Conservation (phyloP, 257 asterid genomes). For the Jasminum sambac region DNA sequence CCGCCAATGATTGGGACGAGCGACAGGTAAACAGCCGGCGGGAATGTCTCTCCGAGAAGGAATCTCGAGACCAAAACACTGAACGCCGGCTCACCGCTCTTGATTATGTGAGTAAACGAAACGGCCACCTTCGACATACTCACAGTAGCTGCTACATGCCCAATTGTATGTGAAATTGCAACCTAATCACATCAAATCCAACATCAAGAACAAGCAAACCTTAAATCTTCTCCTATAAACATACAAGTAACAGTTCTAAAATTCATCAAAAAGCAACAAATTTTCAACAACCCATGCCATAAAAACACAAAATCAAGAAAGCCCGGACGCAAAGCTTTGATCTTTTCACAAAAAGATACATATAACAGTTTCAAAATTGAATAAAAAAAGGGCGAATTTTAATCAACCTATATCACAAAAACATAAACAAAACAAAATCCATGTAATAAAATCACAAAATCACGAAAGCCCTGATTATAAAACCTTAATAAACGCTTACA, state of each 20-base stretch:
- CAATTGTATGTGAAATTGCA: conserved; percentile 96
- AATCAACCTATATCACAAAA: conserved; percentile 23
- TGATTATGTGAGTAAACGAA: conserved; percentile 93
- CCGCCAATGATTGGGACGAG: conserved; percentile 92
- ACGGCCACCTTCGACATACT: conserved; percentile 99
- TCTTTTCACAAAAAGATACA: too few relatives aligned
- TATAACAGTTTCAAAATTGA: neutral
- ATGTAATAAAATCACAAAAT: neutral
- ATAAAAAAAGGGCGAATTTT: conserved; percentile 2
- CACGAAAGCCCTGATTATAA: neutral
- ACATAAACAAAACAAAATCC: neutral
- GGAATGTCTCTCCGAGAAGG: conserved; percentile 80
- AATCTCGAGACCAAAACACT: conserved; percentile 90
- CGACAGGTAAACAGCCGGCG: conserved; percentile 70
- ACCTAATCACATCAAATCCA: conserved; percentile 47
- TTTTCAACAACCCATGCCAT: too few relatives aligned
- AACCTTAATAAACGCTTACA: conserved; percentile 40
- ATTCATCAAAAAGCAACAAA: too few relatives aligned
- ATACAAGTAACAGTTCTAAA: neutral
- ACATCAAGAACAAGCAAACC: conserved; percentile 19
- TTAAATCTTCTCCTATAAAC: conserved; percentile 6
- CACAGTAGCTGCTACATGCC: conserved; percentile 98
- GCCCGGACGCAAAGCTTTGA: too few relatives aligned
- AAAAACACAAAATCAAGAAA: too few relatives aligned
- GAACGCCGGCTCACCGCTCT: conserved; percentile 97